Base-by-base conservation (phyloP, 139 green algal genomes). In the Protoeuglena noctilucae region DNA sequence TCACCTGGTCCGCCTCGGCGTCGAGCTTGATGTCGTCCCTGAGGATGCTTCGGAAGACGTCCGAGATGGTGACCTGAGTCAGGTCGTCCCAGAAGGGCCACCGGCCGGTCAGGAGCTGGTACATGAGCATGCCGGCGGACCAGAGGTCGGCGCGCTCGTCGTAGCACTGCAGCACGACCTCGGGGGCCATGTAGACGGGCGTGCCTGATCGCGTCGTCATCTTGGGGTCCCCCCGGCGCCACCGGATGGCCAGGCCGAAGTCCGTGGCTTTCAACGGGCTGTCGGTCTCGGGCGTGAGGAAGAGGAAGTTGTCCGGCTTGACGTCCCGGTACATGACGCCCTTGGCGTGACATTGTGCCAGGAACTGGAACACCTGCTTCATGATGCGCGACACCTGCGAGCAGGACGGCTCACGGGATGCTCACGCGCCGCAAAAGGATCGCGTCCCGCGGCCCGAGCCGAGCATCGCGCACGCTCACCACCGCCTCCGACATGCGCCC, bases 1-100 rank as follows among this genome's bases (percentile, higher is more conserved):
- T n/a, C n/a, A n/a, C 54, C 54, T 51, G 19, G 9, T 50, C 25
- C 43, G 43, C 23, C 43, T 28, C 5, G 24, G 29, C 26, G 41
- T 18, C 22, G n/a, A 62, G 25, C 43, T 62, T 29, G 40, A 62
- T 54, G 41, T 55, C 45, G 9, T 54, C 52, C 34, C 48, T 28
- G 25, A 29, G 27, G 22, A 58, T 58, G 24, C 18, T 48, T 7
- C 39, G 6, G 23, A 58, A 48, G 30, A 70, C 58, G 61, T 82
- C 72, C 51, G 78, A 75, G 9, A 43, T 7, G 9, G 34, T 43
- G 9, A 43, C 12, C 9, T 43, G 7, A 12, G 9, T 53, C 25
- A 95, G 73, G 48, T 87, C 79, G 53, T 93, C 78, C 82, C 80
- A 93, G 61, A 88, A 93, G 24, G 84, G 84, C 50, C 93, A 91